Evolutionary conservation across 768 basidiomycete genomes (phyloP).

Genomic region (Pleurotus ostreatus): DNA sequence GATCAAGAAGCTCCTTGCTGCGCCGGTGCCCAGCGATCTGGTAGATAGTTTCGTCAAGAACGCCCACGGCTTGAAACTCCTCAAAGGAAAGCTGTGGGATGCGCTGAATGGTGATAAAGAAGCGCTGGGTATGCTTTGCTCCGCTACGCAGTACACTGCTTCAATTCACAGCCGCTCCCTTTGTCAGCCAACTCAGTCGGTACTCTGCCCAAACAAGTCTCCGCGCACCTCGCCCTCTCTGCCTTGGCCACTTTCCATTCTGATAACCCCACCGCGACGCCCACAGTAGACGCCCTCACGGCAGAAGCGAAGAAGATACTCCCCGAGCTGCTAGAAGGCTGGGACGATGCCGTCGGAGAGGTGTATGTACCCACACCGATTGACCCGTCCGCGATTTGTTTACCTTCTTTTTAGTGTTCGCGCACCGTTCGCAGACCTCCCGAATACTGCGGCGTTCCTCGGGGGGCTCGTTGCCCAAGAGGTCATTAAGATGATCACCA

Average conservation of each 20-base stretch:
- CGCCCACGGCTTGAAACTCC: conserved; percentile 64
- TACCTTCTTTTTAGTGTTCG: conserved; percentile 53
- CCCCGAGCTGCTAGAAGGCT: conserved; percentile 48
- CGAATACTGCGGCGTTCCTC: conserved; percentile 89
- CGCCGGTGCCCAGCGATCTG: conserved; percentile 43
- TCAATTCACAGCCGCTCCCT: too few relatives aligned
- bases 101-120: conserved; percentile 44
- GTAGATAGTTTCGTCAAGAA: conserved; percentile 80
- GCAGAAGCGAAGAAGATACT: conserved; percentile 47
- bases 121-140: conserved; percentile 40
- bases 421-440: conserved; percentile 79
- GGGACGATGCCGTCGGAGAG: conserved; percentile 67
- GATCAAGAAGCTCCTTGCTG: conserved; percentile 46
- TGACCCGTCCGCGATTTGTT: conserved; percentile 6
- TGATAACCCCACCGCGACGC: conserved; percentile 25
- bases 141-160: too few relatives aligned
- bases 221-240: conserved; percentile 72
- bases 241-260: conserved; percentile 41
- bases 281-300: conserved; percentile 50
- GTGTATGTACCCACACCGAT: conserved; percentile 51
- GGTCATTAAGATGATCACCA: conserved; percentile 94
- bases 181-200: conserved; percentile 36
- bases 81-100: conserved; percentile 64
- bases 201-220: conserved; percentile 47
- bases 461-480: conserved; percentile 96